Evolutionary conservation across 192 early-diverging fungal genomes (phyloP).

Genomic region (Umbelopsis ramanniana): DNA sequence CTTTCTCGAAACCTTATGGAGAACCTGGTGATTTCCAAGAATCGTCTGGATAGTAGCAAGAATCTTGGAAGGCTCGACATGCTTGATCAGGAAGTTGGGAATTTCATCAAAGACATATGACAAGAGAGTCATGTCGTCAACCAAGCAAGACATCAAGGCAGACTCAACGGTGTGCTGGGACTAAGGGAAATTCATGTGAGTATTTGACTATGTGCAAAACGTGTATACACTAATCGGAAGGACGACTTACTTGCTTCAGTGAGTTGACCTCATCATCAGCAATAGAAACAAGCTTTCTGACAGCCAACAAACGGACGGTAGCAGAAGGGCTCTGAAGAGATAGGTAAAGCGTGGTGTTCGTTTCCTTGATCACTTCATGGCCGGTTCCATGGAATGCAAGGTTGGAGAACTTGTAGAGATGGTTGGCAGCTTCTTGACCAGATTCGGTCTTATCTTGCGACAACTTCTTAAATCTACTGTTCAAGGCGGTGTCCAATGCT

Average conservation of each 20-base stretch:
- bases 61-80: conserved; percentile 41
- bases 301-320: conserved; percentile 69
- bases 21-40: conserved; percentile 33
- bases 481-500: conserved; percentile 48
- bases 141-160: conserved; percentile 42
- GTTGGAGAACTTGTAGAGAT: conserved; percentile 60
- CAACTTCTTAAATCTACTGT: conserved; percentile 41
- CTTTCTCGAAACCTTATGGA: conserved; percentile 33
- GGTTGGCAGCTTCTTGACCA: conserved; percentile 29
- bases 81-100: conserved; percentile 39
- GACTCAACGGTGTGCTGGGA: conserved; percentile 33
- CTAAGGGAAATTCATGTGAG: neutral
- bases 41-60: conserved; percentile 35
- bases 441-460: conserved; percentile 24
- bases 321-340: conserved; percentile 77
- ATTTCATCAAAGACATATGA: conserved; percentile 41
- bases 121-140: conserved; percentile 35
- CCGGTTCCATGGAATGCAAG: conserved; percentile 61
- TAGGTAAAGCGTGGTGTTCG: conserved; percentile 80
- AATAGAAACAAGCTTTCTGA: conserved; percentile 67
- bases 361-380: conserved; percentile 66
- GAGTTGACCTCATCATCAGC: conserved; percentile 43
- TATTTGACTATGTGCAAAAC: neutral
- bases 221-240: neutral
- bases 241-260: conserved; percentile 24